Conservation (phyloP, 768 basidiomycete species). For the Trametes gibbosa region DNA sequence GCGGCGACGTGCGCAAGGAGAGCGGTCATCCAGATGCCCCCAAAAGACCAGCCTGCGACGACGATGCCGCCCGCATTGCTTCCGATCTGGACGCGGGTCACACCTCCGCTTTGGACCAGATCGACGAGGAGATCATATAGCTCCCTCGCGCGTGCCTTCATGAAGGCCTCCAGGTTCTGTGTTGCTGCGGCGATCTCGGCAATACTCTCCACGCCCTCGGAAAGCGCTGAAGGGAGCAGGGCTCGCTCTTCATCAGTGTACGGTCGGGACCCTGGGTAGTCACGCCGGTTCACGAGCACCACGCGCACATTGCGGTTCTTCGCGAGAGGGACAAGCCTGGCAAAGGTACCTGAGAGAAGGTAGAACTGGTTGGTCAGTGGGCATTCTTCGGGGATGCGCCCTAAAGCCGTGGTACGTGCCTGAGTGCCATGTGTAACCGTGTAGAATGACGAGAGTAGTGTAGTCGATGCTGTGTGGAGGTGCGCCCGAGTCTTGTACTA, state of each 20-base stretch:
- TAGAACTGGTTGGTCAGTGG: neutral
- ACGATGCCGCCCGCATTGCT: constrained; percentile 12
- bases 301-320: constrained; percentile 15
- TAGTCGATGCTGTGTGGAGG: constrained; percentile 10
- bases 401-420: constrained; percentile 4
- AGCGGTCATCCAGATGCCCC: constrained; percentile 4
- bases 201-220: neutral
- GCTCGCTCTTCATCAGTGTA: constrained; percentile 14
- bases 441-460: constrained; percentile 23
- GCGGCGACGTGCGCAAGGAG: constrained; percentile 15
- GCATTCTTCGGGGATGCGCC: neutral
- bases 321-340: constrained; percentile 7
- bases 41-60: constrained; percentile 19
- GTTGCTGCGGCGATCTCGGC: neutral
- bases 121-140: constrained; percentile 2
- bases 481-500: constrained; percentile 16
- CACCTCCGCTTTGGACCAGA: neutral
- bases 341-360: neutral
- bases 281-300: constrained; percentile 22
- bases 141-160: constrained; percentile 9
- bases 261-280: constrained; percentile 21
- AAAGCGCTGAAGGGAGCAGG: neutral
- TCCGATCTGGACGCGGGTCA: neutral
- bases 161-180: neutral
- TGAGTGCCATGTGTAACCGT: constrained; percentile 19